A percentile compares a stretch with the other conserved stretches of the same genome.
phyloP scores from a whole-genome alignment of 192 early-diverging fungal species.

The Coemansia sp. region DNA sequence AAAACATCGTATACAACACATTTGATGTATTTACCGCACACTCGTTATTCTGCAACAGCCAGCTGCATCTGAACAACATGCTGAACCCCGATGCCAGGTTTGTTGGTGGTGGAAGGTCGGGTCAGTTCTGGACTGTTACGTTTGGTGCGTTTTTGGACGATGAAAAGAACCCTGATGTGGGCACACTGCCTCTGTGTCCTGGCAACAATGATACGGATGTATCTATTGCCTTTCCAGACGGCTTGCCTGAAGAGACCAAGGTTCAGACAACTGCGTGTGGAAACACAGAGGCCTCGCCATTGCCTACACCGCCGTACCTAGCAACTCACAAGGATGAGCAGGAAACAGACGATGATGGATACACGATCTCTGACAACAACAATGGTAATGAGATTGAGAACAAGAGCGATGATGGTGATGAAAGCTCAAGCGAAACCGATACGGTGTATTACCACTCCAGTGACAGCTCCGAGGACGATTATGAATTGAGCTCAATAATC shows the following conservation, averaged over 20 bases:
- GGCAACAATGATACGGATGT: conserved; percentile 30
- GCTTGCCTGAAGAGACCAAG: conserved; percentile 30
- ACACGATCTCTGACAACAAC: background rate
- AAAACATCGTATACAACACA: conserved; percentile 28
- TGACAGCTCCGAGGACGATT: background rate
- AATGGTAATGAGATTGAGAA: background rate
- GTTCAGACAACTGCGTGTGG: conserved; percentile 24
- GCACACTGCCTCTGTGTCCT: conserved; percentile 40
- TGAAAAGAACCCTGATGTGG: conserved; percentile 14
- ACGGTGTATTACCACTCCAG: background rate
- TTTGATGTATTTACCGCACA: conserved; percentile 23
- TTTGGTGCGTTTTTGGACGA: conserved; percentile 26
- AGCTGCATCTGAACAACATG: conserved; percentile 41
- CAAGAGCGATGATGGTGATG: background rate
- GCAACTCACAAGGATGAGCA: conserved; percentile 4
- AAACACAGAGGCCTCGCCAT: conserved; percentile 23
- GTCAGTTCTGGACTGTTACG: conserved; percentile 44
- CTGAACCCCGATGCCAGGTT: conserved; percentile 18
- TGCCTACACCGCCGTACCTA: conserved; percentile 32
- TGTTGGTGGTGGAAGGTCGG: conserved; percentile 45
- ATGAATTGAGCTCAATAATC: background rate
- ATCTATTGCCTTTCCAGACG: conserved; percentile 42
- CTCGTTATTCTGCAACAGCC: conserved; percentile 29
- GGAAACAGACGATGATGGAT: background rate
- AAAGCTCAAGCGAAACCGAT: no score